Percentiles rank a stretch among this genome's conserved stretches.
Evolutionary conservation across 306 rosid species (phyloP).

Genomic region (Casuarina cunninghamiana): DNA sequence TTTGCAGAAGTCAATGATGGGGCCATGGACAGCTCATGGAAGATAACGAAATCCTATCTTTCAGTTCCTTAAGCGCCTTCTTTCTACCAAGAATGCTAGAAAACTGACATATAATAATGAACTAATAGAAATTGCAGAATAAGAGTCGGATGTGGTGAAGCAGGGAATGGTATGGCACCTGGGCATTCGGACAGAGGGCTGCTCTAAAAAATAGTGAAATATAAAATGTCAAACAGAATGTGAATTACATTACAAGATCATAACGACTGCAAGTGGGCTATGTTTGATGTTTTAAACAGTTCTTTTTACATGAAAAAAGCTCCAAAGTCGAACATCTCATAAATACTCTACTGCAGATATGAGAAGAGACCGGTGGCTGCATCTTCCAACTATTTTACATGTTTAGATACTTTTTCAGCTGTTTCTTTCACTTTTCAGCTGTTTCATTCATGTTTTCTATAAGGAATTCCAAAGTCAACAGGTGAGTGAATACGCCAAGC

Average conservation of each 20-base stretch:
- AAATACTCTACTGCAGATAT: background rate
- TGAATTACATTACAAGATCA: background rate
- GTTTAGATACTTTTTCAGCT: no score
- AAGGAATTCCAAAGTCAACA: no score
- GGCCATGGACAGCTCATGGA: constrained; percentile 1
- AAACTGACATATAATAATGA: background rate
- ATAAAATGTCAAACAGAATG: background rate
- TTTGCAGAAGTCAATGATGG: background rate
- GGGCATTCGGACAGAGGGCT: constrained; percentile 28
- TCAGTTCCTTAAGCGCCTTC: background rate
- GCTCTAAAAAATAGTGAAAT: constrained; percentile 2
- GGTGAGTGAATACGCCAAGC: no score
- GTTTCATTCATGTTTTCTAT: no score
- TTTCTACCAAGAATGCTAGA: background rate
- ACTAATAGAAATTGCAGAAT: constrained; percentile 7
- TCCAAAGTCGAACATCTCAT: background rate
- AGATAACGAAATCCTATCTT: constrained; percentile 1
- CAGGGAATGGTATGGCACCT: constrained; percentile 5
- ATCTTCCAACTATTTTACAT: no score
- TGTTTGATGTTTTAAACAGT: background rate
- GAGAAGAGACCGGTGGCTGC: background rate
- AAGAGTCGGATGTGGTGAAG: constrained; percentile 18
- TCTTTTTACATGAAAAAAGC: background rate
- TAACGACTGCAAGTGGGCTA: background rate
- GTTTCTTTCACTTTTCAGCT: no score